Evolutionary conservation across 306 rosid species (phyloP), one percentile per base, ranked within the genome.

Genomic region (Quercus glauca): DNA sequence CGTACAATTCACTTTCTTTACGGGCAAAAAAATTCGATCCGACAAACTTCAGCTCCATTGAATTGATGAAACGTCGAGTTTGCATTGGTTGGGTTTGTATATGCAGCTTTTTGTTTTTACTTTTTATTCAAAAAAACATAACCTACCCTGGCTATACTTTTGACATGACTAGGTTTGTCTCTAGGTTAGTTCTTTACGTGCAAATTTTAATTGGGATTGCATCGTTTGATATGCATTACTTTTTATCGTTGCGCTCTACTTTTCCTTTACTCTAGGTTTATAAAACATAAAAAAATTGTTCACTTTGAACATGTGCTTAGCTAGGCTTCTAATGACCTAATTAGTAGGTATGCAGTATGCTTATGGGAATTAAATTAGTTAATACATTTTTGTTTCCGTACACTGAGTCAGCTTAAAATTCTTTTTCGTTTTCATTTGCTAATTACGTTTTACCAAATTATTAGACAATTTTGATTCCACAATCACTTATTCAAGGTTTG

Each of bases 241-340:
- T 5, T 18, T 76, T 20, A 5, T 10, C 13, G 80, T 73, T 59
- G 28, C 55, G 43, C 51, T 71, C 53, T 53, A 29, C 72, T 67
- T 67, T 67, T 33, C 5, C 72, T 18, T 9, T 33, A 8, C 35
- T 67, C 51, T 67, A 67, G 64, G 78, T 69, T 69, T 43, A 15
- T 29, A 26, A 14, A 53, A 41, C 45, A 41, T 8, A 41, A 60
- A 55, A 73, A 80, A 73, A 53, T 63, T 61, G 69, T 68, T 77
- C 41, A 69, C 75, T 67, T 45, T 63, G 70, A 41, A 77, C 86
- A 87, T 41, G 90, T 84, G 86, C 86, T 58, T 64, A 31, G 1
- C 71, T 84, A 84, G 86, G 77, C 80, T 77, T 84, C 49, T 82
- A 82, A 79, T 79, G 82, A 76, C 71, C 86, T 79, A 84, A 79